phyloP scores from a whole-genome alignment of 176 grass and related monocot genomes.

The Avena insularis region DNA sequence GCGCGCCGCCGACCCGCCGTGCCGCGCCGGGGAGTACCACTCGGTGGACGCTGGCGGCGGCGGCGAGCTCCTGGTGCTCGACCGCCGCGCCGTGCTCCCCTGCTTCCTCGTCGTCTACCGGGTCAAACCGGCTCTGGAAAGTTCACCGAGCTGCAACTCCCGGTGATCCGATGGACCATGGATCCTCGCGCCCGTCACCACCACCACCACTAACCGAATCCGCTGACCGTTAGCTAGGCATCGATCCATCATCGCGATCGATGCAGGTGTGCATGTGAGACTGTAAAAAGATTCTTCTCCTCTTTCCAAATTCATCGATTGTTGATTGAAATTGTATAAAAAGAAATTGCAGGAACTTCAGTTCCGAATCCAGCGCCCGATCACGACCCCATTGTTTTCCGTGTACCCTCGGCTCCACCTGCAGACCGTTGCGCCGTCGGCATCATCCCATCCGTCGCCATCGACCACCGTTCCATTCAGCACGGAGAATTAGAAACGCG shows the following conservation, averaged over 20 bases:
- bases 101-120: conserved; percentile 50
- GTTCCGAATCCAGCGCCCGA: not conserved
- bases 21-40: not conserved
- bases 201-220: not conserved
- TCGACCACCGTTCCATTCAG: not conserved
- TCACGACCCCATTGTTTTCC: not conserved
- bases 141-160: not conserved
- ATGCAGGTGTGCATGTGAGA: conserved; percentile 14
- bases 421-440: not conserved
- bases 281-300: conserved; percentile 12
- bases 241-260: not conserved
- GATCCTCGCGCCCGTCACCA: not conserved
- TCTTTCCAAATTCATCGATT: not conserved
- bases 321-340: not conserved
- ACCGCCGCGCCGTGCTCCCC: conserved; percentile 46
- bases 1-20: not conserved
- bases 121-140: not conserved
- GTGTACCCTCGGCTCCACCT: not conserved
- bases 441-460: not conserved
- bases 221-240: conserved; percentile 12
- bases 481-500: not conserved
- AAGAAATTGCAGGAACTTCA: not conserved
- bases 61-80: conserved; percentile 44
- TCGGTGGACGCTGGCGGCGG: conserved; percentile 36
- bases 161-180: not conserved